Conservation (phyloP, 257 asterid genomes). For the Rehmannia glutinosa region DNA sequence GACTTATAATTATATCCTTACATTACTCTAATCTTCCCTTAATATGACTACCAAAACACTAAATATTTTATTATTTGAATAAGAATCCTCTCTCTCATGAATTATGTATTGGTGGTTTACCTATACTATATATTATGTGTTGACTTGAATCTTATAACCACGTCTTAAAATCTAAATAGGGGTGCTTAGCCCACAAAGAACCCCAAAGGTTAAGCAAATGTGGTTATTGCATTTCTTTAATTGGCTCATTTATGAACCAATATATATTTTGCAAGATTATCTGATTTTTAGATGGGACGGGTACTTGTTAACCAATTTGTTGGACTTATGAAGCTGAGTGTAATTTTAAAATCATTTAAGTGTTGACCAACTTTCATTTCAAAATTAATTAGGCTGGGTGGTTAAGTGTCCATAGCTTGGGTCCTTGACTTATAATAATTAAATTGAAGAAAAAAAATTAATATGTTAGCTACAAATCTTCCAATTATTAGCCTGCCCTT, state of each 20-base stretch:
- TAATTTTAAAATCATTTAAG: neutral
- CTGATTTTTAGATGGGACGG: conserved; percentile 10
- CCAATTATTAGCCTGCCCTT: no score
- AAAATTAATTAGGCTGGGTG: neutral
- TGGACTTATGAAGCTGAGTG: conserved; percentile 15
- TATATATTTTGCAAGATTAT: conserved; percentile 1
- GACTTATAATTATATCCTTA: no score
- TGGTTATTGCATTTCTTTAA: neutral
- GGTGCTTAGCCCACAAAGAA: no score
- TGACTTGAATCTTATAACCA: no score
- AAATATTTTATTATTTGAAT: no score
- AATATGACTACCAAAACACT: no score
- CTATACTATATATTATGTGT: no score
- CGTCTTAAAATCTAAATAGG: conserved; percentile 11
- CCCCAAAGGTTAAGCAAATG: no score
- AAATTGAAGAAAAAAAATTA: neutral
- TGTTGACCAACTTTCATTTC: conserved; percentile 14
- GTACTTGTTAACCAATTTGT: conserved; percentile 17
- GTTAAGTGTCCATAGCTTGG: neutral
- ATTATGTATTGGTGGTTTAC: no score
- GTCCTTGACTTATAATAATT: conserved; percentile 2
- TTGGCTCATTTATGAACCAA: neutral
- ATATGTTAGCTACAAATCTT: neutral
- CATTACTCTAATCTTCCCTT: no score
- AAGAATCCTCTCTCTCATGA: no score